Evolutionary conservation across 179 eudicot genomes (phyloP), one percentile per base, ranked within the genome.

Genomic region (Silene coronaria): DNA sequence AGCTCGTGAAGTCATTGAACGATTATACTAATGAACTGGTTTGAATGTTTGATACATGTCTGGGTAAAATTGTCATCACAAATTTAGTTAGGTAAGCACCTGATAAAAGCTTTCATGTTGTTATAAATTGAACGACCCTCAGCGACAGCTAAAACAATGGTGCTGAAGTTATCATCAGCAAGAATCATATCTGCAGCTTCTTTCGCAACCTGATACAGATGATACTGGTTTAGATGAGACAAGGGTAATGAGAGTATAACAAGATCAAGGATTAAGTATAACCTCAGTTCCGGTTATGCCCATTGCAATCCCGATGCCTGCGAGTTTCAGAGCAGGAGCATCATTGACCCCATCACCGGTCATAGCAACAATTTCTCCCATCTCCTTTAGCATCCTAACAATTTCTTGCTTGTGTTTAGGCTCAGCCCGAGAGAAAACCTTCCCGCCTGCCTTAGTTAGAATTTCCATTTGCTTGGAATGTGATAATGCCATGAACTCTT

Each of bases 321-420:
- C 97, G 36, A 91, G 90, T 82, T 94, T 94, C 9, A 94, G 71
- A 14, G 97, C 97, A 67, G 97, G 98, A 67, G 98, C 97, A 82
- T 93, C 98, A 78, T 92, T 92, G 61, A 94, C 98, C 17, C 98
- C 98, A 76, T 93, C 98, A 8, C 98, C 98, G 6, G 98, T 93
- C 98, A 93, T 93, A 42, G 98, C 97, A 72, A 93, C 98, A 65
- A 91, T 70, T 74, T 93, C 96, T 2, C 89, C 92, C 87, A 80
- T 85, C 32, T 91, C 92, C 80, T 92, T 94, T 3, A 94, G 83
- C 89, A 86, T 74, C 78, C 96, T 89, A 30, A 94, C 98, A 12
- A 90, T 90, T 11, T 94, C 97, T 81, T 93, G 98, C 82, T 91
- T 93, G 85, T 93, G 97, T 77, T 79, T 86, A 9, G 97, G 98